Evolutionary conservation across 805 yeast genomes (phyloP), one percentile per base, ranked within the genome.

Genomic region (Candida boleticola): DNA sequence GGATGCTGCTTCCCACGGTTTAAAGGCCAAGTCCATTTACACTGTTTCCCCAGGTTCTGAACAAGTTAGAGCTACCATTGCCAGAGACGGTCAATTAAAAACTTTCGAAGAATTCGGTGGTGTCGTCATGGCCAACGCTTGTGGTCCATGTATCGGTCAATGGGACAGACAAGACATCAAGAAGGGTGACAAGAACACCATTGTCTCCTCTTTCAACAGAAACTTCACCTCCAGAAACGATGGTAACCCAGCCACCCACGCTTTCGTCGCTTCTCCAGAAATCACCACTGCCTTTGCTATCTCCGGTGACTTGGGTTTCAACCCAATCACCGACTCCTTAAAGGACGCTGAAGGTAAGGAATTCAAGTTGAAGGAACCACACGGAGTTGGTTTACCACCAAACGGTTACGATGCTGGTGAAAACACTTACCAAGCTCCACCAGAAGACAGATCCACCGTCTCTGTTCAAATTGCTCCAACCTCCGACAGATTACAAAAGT

Each of bases 121-220:
- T 65, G 78, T 84, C 47, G 97, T 92, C 42, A 76, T 92, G 63
- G 97, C 98, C 48, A 92, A 92, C 64, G 98, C 98, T 45, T 92
- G 98, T 78, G 98, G 98, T 61, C 98, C 98, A 63, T 90, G 98
- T 80, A 90, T 90, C 63, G 98, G 98, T 61, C 97, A 92, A 77
- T 92, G 98, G 98, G 97, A 90, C 68, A 85, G 98, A 73, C 85
- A 77, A 60, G 90, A 87, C 66, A 81, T 88, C 67, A 82, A 87
- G 76, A 89, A 87, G 78, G 93, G 90, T 65, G 96, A 87, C 69
- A 85, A 88, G 74, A 92, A 92, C 80, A 92, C 97, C 58, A 92
- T 92, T 69, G 92, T 92, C 60, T 87, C 97, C 32, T 89, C 97
- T 48, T 92, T 87, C 83, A 92, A 92, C 85, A 87, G 98, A 80